Conservation (phyloP, 345 rosid genomes). For the Litchi chinensis region DNA sequence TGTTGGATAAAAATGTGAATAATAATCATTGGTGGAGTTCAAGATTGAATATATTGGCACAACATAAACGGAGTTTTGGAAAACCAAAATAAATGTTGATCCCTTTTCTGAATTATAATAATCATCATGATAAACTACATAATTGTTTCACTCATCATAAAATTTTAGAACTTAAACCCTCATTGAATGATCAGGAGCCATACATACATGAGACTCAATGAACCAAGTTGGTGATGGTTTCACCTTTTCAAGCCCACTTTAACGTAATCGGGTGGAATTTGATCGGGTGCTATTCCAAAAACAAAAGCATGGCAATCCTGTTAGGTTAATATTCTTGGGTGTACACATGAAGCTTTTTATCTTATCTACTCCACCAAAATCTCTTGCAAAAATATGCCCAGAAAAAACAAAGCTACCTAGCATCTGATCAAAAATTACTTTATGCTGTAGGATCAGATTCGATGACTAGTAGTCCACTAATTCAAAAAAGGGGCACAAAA, state of each 20-base stretch:
- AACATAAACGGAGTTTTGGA: too few relatives aligned
- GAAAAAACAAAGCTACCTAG: not conserved
- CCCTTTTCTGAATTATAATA: not conserved
- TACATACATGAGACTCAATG: not conserved
- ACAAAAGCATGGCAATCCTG: not conserved
- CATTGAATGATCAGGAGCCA: not conserved
- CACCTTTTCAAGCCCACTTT: not conserved
- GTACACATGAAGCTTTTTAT: not conserved
- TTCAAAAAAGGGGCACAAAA: not conserved
- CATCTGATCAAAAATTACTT: constrained; percentile 14
- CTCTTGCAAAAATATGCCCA: constrained; percentile 10
- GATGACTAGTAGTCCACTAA: not conserved
- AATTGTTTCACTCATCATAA: not conserved
- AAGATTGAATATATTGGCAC: too few relatives aligned
- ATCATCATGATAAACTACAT: not conserved
- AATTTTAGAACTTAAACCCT: not conserved
- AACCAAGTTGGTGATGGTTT: not conserved
- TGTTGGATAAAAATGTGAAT: too few relatives aligned
- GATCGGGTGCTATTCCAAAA: constrained; percentile 2
- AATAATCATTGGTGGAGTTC: too few relatives aligned
- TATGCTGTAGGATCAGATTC: constrained; percentile 21
- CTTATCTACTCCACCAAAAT: not conserved
- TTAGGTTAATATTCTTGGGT: constrained; percentile 2
- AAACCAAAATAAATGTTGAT: not conserved
- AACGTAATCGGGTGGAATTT: not conserved